Evolutionary conservation across 805 yeast species (phyloP).

Genomic region (Metschnikowia cubensis): DNA sequence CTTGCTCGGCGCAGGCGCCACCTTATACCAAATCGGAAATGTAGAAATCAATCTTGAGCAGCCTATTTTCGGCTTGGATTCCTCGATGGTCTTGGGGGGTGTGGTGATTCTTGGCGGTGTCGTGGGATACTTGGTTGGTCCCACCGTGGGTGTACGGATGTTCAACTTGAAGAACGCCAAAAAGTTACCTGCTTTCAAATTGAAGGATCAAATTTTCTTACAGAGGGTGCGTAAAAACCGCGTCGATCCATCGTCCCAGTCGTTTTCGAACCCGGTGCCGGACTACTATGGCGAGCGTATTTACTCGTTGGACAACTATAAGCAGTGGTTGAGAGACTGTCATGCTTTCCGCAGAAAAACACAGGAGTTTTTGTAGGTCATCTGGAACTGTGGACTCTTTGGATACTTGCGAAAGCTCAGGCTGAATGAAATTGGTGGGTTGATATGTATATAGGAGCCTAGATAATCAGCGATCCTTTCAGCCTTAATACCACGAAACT

Average conservation of each 20-base stretch:
- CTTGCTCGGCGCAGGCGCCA: constrained; percentile 54
- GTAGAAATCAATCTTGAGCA: constrained; percentile 86
- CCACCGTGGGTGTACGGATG: constrained; percentile 66
- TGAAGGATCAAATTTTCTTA: constrained; percentile 71
- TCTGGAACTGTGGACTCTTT: not conserved
- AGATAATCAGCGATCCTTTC: too few species aligned
- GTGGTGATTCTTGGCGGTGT: constrained; percentile 70
- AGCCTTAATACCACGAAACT: too few species aligned
- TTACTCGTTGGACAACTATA: constrained; percentile 77
- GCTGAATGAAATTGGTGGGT: not conserved
- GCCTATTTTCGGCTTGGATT: constrained; percentile 81
- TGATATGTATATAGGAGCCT: not conserved
- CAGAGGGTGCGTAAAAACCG: constrained; percentile 71
- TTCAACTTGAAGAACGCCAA: constrained; percentile 55
- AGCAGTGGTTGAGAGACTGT: constrained; percentile 95
- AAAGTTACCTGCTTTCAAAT: constrained; percentile 43
- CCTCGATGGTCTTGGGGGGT: constrained; percentile 74
- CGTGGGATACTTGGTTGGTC: constrained; percentile 80
- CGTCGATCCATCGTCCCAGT: constrained; percentile 88
- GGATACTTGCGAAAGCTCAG: not conserved
- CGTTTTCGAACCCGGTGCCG: constrained; percentile 93
- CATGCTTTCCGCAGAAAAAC: constrained; percentile 84
- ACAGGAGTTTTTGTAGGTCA: constrained; percentile 56
- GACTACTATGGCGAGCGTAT: constrained; percentile 97
- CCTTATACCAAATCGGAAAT: constrained; percentile 76